phyloP scores from a whole-genome alignment of 768 basidiomycete species.

The Coprinopsis sp. region DNA sequence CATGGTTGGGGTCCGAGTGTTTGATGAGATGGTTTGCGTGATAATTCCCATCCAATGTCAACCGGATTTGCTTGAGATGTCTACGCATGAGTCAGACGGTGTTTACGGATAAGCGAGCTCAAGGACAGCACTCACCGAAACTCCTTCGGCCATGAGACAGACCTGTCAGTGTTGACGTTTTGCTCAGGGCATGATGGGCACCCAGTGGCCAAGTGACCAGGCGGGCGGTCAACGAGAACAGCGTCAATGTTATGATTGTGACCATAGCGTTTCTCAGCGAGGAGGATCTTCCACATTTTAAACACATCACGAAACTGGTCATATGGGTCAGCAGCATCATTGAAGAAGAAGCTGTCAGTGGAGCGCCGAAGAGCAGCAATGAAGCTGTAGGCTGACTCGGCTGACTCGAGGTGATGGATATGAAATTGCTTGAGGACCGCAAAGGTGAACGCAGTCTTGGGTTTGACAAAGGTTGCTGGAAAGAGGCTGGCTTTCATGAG shows the following conservation, averaged over 20 bases:
- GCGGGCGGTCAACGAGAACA: constrained; percentile 11
- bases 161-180: neutral
- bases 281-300: constrained; percentile 17
- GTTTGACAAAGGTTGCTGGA: neutral
- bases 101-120: neutral
- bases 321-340: constrained; percentile 16
- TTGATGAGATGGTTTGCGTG: constrained; percentile 20
- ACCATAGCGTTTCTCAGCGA: constrained; percentile 13
- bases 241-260: constrained; percentile 20
- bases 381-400: constrained; percentile 21
- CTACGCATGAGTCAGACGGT: constrained; percentile 9
- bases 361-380: constrained; percentile 15
- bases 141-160: neutral
- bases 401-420: constrained; percentile 20
- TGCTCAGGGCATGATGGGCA: constrained; percentile 16
- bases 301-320: constrained; percentile 17
- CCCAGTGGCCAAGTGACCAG: constrained; percentile 14
- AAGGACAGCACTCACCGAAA: constrained; percentile 10
- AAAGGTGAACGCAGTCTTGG: constrained; percentile 3
- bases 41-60: constrained; percentile 22
- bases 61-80: constrained; percentile 18
- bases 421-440: constrained; percentile 17
- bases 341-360: constrained; percentile 18
- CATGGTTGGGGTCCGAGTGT: constrained; percentile 17
- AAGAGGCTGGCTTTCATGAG: neutral